phyloP scores from a whole-genome alignment of 1,139 yeast genomes.

The Pneumocystis oryctolagi region DNA sequence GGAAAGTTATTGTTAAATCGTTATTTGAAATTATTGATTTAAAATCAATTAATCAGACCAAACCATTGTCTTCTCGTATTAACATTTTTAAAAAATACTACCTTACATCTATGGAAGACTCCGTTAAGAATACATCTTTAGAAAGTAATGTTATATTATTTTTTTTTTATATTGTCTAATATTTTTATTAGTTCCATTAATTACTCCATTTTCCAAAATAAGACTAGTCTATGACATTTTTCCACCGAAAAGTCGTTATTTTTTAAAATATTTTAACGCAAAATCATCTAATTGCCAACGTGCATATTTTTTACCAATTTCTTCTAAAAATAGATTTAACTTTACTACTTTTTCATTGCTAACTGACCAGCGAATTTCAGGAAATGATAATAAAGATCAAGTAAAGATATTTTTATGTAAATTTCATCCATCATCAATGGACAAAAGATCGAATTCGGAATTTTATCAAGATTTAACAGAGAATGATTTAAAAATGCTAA shows the following conservation, averaged over 20 bases:
- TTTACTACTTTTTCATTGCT: slow-evolving; percentile 7
- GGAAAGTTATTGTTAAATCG: slow-evolving; percentile 46
- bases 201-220: neutral
- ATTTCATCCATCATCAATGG: neutral
- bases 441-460: neutral
- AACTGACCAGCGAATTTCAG: slow-evolving; percentile 6
- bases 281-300: neutral
- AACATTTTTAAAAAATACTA: slow-evolving; percentile 35
- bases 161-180: neutral
- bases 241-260: slow-evolving; percentile 7
- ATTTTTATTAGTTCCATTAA: neutral
- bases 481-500: slow-evolving; percentile 5
- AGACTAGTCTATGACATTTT: slow-evolving; percentile 1
- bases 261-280: slow-evolving; percentile 10
- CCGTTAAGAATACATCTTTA: neutral
- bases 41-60: slow-evolving; percentile 25
- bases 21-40: slow-evolving; percentile 40
- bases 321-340: slow-evolving; percentile 6
- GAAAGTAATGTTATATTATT: neutral
- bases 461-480: neutral
- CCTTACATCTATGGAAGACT: slow-evolving; percentile 25
- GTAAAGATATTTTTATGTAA: slow-evolving; percentile 4
- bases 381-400: neutral
- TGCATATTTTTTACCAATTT: slow-evolving; percentile 10
- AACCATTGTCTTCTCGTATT: slow-evolving; percentile 43